Evolutionary conservation across 140 eudicot species (phyloP), one percentile per base, ranked within the genome.

Genomic region (Erigeron philadelphicus): DNA sequence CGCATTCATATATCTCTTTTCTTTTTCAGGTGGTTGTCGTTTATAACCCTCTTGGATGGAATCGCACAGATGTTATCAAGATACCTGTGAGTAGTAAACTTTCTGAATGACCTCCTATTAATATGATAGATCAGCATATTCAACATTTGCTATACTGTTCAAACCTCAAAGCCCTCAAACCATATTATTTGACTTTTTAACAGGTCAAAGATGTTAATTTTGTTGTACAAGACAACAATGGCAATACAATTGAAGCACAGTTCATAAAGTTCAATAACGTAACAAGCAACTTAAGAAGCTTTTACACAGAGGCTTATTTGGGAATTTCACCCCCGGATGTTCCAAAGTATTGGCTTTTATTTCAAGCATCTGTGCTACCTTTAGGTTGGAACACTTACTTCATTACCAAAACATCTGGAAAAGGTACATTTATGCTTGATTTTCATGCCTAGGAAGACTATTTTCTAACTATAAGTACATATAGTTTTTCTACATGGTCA

Each of bases 1-100:
- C 15, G 0, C 6, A 11, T 47, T 19, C 35, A 40, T 18, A n/a
- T 18, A 12, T 15, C 15, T 38, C 4, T 64, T 11, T 54, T 56
- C 7, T 47, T 55, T 75, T 75, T 74, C 84, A 92, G 96, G 87
- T 89, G 73, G 84, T 93, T 58, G 92, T 89, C 54, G 96, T 83
- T 58, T 93, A 93, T 49, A 93, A 93, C 72, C 80, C 98, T 55
- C 98, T 89, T 69, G 98, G 96, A 69, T 93, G 98, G 98, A 80
- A 78, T 12, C 95, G 98, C 3, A 72, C 78, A 25, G 95, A 89
- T 46, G 50, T 78, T 55, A 72, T 93, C 74, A 84, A 81, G 86
- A 83, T 93, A 67, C 98, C 98, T 8, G 96, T 92, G 56, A 79
- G 95, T 82, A 55, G 54, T 66, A 49, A 42, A 5, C 11, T 66